These are phyloP conservation scores for Metarhizium robertsii DNA, from an alignment of 2,329 filamentous ascomycete species.

Conservation along the genomic window DNA sequence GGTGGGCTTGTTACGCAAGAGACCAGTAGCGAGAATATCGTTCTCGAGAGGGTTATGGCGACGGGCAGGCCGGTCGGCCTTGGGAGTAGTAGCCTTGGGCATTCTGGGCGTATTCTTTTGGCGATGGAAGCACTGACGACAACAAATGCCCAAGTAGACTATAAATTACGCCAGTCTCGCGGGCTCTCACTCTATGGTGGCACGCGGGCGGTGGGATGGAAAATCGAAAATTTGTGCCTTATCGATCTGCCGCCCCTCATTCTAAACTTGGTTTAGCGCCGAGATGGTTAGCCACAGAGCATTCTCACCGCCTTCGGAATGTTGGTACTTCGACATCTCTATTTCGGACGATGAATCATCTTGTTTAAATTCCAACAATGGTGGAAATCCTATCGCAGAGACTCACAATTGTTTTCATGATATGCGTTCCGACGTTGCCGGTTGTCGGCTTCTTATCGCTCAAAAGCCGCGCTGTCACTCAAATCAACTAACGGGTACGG, in stretches of 20 bases:
- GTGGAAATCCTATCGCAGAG: not conserved
- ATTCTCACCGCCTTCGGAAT: slow-evolving; percentile 21
- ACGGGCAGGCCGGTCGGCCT: slow-evolving; percentile 47
- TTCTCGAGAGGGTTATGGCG: slow-evolving; percentile 88
- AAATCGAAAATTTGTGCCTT: slow-evolving; percentile 28
- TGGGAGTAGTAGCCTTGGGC: slow-evolving; percentile 66
- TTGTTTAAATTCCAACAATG: not conserved
- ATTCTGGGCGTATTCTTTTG: slow-evolving; percentile 36
- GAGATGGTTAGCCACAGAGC: not conserved
- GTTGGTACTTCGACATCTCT: not conserved
- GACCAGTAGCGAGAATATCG: slow-evolving; percentile 64
- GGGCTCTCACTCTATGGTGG: not conserved
- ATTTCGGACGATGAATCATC: not conserved
- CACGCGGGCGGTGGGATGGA: slow-evolving; percentile 11
- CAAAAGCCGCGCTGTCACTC: too few relatives aligned
- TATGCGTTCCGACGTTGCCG: too few relatives aligned
- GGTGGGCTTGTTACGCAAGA: slow-evolving; percentile 64
- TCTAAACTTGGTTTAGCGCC: slow-evolving; percentile 18
- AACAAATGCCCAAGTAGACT: not conserved
- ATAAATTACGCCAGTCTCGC: not conserved
- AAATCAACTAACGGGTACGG: too few relatives aligned
- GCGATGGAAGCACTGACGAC: not conserved
- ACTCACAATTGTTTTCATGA: not conserved
- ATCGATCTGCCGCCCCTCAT: slow-evolving; percentile 31
- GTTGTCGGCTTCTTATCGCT: too few relatives aligned